Evolutionary conservation across 495 filamentous ascomycete species (phyloP), one percentile per base, ranked within the genome.

Genomic region (Baudoinia panamericana): DNA sequence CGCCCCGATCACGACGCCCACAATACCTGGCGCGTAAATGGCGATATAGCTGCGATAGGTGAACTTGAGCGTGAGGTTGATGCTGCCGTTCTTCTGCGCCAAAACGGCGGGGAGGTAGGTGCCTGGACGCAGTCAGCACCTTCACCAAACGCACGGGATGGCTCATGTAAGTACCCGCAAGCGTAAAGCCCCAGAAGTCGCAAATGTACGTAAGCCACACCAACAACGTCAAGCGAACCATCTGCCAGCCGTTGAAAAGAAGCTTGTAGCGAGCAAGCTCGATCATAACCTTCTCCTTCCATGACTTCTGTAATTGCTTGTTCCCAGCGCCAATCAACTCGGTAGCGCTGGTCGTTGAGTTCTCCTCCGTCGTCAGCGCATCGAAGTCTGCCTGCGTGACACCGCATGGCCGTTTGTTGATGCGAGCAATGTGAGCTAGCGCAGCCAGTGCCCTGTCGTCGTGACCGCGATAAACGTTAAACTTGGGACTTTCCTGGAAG

Each of bases 401-500:
- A 19, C 34, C 48, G 32, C 54, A 54, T 29, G 55, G 36, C n/a
- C 48, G 51, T 16, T 53, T 52, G 41, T 69, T 69, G 41, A 58
- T 52, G 23, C 53, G 56, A 1, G 64, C 59, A 20, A 69, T 52
- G 22, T 64, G 41, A 12, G 64, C 54, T 4, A 69, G 41, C 19
- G 64, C 60, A 32, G 56, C 32, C 9, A 66, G 42, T 0, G 66
- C 66, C 48, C 65, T 60, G 5, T 53, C 58, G 36, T 66, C 64
- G 27, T 52, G 53, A 9, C 62, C 66, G 23, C 60, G 57, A 32
- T 56, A 62, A 21, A 69, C 39, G 0, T 67, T 56, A 35, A 57
- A 69, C 36, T 68, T 67, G 0, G 66, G 66, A 2, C 56, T 61
- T 48, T 69, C 64, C 36, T 66, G 57, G 31, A 69, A 66, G 20